Evolutionary conservation across 1,284 basidiomycete species (phyloP).

Genomic region (Apiotrichum domesticum): DNA sequence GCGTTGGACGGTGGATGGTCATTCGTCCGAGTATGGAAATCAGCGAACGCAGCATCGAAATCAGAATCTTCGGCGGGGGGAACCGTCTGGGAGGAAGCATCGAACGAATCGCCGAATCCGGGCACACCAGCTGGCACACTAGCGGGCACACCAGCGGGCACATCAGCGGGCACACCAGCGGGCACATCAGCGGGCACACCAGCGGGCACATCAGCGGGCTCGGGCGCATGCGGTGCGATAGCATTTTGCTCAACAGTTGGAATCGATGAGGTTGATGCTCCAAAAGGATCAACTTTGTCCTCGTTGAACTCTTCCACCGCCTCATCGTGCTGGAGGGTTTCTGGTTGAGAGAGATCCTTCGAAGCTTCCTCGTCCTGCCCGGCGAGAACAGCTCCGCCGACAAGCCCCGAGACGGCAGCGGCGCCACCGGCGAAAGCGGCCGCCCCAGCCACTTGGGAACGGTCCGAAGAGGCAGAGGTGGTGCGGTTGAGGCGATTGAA

Average conservation of each 20-base stretch:
- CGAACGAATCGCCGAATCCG: constrained; percentile 38
- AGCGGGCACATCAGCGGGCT: too few relatives aligned
- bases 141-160: too few relatives aligned
- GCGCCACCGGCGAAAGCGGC: constrained; percentile 9
- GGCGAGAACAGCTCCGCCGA: constrained; percentile 15
- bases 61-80: constrained; percentile 44
- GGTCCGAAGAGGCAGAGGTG: neutral
- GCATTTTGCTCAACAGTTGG: constrained; percentile 18
- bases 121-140: too few relatives aligned
- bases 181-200: too few relatives aligned
- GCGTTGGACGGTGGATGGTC: neutral
- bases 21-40: constrained; percentile 53
- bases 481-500: constrained; percentile 60
- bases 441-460: neutral
- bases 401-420: constrained; percentile 16
- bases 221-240: too few relatives aligned
- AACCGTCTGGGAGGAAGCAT: constrained; percentile 37
- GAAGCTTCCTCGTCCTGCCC: neutral
- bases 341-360: neutral
- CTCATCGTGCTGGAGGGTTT: too few relatives aligned
- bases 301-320: neutral
- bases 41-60: constrained; percentile 49
- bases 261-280: constrained; percentile 35
- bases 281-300: constrained; percentile 61
- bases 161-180: too few relatives aligned